Evolutionary conservation across 805 yeast genomes (phyloP).

Genomic region (Spathaspora boniae): DNA sequence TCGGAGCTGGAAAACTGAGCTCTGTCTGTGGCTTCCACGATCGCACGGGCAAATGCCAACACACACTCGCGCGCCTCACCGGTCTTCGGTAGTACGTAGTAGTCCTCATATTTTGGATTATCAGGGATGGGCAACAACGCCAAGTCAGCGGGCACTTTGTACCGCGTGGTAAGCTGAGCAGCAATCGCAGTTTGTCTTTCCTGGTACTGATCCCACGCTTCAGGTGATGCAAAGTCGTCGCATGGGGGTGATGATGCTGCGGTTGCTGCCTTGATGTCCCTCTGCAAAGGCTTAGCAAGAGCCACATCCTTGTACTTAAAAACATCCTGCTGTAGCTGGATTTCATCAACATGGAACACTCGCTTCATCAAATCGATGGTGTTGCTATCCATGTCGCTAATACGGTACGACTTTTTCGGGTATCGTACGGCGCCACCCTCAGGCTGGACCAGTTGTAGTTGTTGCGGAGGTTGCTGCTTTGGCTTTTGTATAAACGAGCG

Average conservation of each 20-base stretch:
- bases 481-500: constrained; percentile 35
- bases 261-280: constrained; percentile 23
- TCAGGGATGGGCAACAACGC: constrained; percentile 29
- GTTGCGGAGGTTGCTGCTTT: constrained; percentile 9
- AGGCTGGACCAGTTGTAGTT: constrained; percentile 3
- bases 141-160: constrained; percentile 30
- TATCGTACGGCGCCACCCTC: constrained; percentile 16
- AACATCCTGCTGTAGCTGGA: constrained; percentile 54
- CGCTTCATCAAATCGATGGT: constrained; percentile 36
- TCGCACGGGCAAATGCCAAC: constrained; percentile 23
- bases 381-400: constrained; percentile 54
- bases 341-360: constrained; percentile 48
- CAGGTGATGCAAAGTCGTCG: constrained; percentile 16
- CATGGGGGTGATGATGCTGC: too few species aligned
- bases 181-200: constrained; percentile 21
- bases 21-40: constrained; percentile 1
- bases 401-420: constrained; percentile 47
- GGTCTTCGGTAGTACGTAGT: constrained; percentile 29
- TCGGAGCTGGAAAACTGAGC: constrained; percentile 11
- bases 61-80: constrained; percentile 23
- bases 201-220: constrained; percentile 33
- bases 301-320: constrained; percentile 37
- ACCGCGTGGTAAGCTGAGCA: constrained; percentile 22
- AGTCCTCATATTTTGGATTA: constrained; percentile 34
- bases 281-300: constrained; percentile 36